Base-by-base conservation (phyloP, 148 eudicot species). In the Limonium bicolor region DNA sequence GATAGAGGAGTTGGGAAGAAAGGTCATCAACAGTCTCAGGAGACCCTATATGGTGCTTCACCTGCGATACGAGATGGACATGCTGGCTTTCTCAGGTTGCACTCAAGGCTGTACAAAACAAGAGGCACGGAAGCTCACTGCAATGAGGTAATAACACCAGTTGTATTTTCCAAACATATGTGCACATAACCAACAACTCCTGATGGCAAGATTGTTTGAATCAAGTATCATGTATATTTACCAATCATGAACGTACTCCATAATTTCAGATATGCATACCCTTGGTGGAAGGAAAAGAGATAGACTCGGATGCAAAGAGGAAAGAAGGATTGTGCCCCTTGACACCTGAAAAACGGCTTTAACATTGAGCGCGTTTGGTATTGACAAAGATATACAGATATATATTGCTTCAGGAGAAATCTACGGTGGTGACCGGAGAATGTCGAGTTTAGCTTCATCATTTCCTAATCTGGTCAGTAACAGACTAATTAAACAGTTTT, bases 261-360 rank as follows among this genome's bases (percentile, higher is more conserved):
- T 34, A 16, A 10, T 10, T 34, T 18, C 56, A 80, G 90, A 63
- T 80, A 80, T 36, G 76, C 83, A 7, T 80, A 80, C 46, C 80
- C 90, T 6, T 80, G 90, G 83, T 80, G 90, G 83, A 80, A 80
- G 70, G 90, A 80, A 80, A 80, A 55, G 56, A 55, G 34, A 80
- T 76, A 35, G 70, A 80, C 59, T 76, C 90, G 2, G 65, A 80
- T 40, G 41, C 64, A 41, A 80, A 76, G 53, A 50, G 90, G 56
- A 63, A 61, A 70, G 80, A 76, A 39, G 90, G 90, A 17, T 60
- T 76, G 10, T 80, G 90, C 61, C 90, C 90, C 6, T 58, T 76
- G 68, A 80, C 88, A 10, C 82, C 82, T 0, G 88, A 80, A 56
- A 80, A 67, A 69, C 77, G 9, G 72, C 80, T 45, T 56, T 76